These are phyloP conservation scores for Mucor mucedo DNA, from an alignment of 371 early-diverging fungal species.

Conservation along the genomic window DNA sequence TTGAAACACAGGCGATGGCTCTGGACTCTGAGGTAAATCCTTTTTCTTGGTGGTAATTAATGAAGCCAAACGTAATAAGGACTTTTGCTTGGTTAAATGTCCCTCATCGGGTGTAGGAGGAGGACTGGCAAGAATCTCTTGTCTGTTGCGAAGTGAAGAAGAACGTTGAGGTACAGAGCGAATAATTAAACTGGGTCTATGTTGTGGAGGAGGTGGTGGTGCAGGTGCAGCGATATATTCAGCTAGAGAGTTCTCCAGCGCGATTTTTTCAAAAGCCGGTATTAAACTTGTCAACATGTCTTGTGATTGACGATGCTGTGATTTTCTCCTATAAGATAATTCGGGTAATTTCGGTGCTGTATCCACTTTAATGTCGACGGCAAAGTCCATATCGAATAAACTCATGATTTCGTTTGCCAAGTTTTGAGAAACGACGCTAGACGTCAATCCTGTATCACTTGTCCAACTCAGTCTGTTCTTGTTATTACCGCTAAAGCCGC, in stretches of 20 bases:
- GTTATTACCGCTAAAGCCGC: conserved; percentile 23
- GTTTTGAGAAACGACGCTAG: conserved; percentile 37
- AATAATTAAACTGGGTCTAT: conserved; percentile 23
- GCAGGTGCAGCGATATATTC: not conserved
- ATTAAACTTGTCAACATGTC: conserved; percentile 28
- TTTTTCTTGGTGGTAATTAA: conserved; percentile 26
- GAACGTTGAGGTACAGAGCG: conserved; percentile 36
- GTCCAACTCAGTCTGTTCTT: conserved; percentile 49
- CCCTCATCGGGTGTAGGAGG: conserved; percentile 12
- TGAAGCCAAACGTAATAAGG: conserved; percentile 30
- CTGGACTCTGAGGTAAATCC: conserved; percentile 13
- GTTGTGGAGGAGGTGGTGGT: not conserved
- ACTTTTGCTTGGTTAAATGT: conserved; percentile 15
- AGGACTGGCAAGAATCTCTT: conserved; percentile 10
- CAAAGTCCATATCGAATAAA: conserved; percentile 59
- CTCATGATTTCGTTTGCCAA: conserved; percentile 56
- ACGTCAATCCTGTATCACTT: conserved; percentile 44
- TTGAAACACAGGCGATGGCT: conserved; percentile 12
- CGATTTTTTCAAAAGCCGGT: conserved; percentile 36
- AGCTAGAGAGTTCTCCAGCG: conserved; percentile 20
- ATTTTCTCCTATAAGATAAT: conserved; percentile 30
- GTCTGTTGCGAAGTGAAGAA: conserved; percentile 30
- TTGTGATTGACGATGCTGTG: conserved; percentile 24
- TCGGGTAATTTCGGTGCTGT: conserved; percentile 50
- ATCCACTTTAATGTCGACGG: conserved; percentile 47